phyloP scores from a whole-genome alignment of 2,329 filamentous ascomycete species.

The Colletotrichum gloeosporioides region DNA sequence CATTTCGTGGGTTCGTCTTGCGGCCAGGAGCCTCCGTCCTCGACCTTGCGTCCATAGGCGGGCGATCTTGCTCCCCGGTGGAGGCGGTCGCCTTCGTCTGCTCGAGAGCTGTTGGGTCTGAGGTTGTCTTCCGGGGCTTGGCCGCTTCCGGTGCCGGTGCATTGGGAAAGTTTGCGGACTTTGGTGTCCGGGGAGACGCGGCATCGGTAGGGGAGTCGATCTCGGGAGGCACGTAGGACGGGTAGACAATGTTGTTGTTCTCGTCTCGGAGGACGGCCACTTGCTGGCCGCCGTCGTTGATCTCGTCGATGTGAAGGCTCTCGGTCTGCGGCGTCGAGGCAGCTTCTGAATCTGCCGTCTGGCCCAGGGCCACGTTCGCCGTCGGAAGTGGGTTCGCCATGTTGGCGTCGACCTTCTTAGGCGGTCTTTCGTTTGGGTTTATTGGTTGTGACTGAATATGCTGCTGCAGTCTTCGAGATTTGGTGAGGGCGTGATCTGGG shows the following conservation, averaged over 20 bases:
- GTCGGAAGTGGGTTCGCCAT: slow-evolving; percentile 12
- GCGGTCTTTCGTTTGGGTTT: not conserved
- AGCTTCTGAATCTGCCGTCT: not conserved
- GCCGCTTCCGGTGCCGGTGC: not conserved
- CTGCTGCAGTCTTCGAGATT: not conserved
- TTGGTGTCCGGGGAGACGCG: not conserved
- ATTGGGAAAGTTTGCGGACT: not conserved
- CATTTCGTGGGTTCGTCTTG: slow-evolving; percentile 15
- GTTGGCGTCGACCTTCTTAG: not conserved
- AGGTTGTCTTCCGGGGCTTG: slow-evolving; percentile 9
- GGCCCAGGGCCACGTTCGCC: slow-evolving; percentile 8
- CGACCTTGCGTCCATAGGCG: slow-evolving; percentile 24
- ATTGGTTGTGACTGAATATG: not conserved
- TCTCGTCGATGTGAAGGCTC: slow-evolving; percentile 31
- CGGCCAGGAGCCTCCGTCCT: slow-evolving; percentile 25
- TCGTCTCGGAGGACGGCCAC: slow-evolving; percentile 35
- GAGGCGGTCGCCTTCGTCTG: not conserved
- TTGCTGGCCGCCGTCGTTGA: slow-evolving; percentile 27
- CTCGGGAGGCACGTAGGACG: slow-evolving; percentile 34
- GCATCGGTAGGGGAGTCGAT: slow-evolving; percentile 23
- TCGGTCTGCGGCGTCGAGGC: slow-evolving; percentile 14
- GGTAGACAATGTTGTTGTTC: slow-evolving; percentile 34
- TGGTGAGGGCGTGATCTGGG: not conserved
- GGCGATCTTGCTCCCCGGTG: not conserved
- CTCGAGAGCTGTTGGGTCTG: slow-evolving; percentile 15